Evolutionary conservation across 2,329 filamentous ascomycete species (phyloP).

Genomic region (Xylaria sp.): DNA sequence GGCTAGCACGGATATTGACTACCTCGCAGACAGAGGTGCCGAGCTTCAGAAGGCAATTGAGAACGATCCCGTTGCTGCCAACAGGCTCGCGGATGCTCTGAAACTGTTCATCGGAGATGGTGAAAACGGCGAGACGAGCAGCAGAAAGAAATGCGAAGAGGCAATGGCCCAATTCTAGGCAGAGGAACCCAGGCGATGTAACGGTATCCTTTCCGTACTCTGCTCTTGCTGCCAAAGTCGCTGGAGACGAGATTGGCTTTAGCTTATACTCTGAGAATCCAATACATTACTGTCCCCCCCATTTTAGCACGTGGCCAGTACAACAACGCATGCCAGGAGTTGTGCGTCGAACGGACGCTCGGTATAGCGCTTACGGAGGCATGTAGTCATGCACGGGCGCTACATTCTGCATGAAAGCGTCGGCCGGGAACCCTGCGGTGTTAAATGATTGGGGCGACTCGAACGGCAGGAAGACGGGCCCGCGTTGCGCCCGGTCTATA

Average conservation of each 20-base stretch:
- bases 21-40: conserved; percentile 58
- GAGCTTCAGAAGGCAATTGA: conserved; percentile 57
- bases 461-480: conserved; percentile 31
- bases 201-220: not conserved
- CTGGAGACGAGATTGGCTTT: not conserved
- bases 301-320: conserved; percentile 10
- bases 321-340: not conserved
- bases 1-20: conserved; percentile 55
- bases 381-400: conserved; percentile 36
- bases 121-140: conserved; percentile 51
- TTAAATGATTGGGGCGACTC: conserved; percentile 31
- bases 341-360: conserved; percentile 19
- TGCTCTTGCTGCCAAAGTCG: not conserved
- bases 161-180: conserved; percentile 31
- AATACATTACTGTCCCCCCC: conserved; percentile 1
- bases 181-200: not conserved
- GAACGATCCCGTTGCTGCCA: conserved; percentile 52
- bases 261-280: not conserved
- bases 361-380: conserved; percentile 25
- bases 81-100: conserved; percentile 55
- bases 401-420: conserved; percentile 31
- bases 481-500: conserved; percentile 28
- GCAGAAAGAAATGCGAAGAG: conserved; percentile 53
- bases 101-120: conserved; percentile 53
- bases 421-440: conserved; percentile 16